phyloP scores from a whole-genome alignment of 176 grass and related monocot genomes.

The Juncus effusus region DNA sequence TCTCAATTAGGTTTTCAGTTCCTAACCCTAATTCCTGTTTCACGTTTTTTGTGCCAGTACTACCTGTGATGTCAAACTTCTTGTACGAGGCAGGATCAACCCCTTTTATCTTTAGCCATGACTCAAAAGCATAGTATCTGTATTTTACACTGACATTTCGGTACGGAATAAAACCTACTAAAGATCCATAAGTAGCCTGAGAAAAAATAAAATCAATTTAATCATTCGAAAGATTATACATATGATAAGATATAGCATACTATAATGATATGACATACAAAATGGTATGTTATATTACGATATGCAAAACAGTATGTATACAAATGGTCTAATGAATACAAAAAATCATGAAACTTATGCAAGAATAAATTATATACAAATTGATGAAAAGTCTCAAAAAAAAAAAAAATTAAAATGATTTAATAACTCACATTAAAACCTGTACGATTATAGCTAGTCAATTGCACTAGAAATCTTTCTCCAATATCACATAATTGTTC shows the following conservation, averaged over 20 bases:
- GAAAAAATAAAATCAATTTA: conserved; percentile 28
- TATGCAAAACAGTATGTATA: too few species aligned
- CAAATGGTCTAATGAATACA: too few species aligned
- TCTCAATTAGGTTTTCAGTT: conserved; percentile 32
- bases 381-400: too few species aligned
- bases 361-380: too few species aligned
- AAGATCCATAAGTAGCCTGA: conserved; percentile 82
- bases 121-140: conserved; percentile 86
- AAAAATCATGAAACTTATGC: too few species aligned
- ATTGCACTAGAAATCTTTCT: conserved; percentile 78
- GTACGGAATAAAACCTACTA: conserved; percentile 90
- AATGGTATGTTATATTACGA: too few species aligned
- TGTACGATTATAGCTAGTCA: conserved; percentile 75
- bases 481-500: conserved; percentile 53
- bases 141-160: conserved; percentile 70
- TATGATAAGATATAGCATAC: background rate
- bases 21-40: conserved; percentile 39
- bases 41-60: conserved; percentile 35
- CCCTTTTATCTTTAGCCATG: conserved; percentile 88
- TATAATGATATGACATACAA: too few species aligned
- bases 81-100: conserved; percentile 67
- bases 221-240: conserved; percentile 25
- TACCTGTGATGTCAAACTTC: conserved; percentile 46
- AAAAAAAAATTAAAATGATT: background rate
- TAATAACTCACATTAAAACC: conserved; percentile 80